Evolutionary conservation across 805 yeast genomes (phyloP).

Genomic region (Saccharomycopsis lassenensis): DNA sequence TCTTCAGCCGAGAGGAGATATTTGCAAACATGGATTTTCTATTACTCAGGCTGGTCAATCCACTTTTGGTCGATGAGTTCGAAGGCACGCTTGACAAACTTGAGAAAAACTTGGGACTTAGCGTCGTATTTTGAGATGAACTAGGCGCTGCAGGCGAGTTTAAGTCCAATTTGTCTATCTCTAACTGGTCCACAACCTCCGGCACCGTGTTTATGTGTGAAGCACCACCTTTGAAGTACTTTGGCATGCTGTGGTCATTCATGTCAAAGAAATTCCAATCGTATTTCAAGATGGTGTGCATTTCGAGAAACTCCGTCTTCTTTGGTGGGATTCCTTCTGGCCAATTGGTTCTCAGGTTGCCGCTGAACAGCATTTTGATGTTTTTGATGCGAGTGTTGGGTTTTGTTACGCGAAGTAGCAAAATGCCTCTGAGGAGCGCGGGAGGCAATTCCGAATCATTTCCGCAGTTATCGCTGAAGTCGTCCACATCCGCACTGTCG

Average conservation of each 20-base stretch:
- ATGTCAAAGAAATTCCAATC: slow-evolving; percentile 80
- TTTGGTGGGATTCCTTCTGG: slow-evolving; percentile 98
- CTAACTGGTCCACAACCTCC: slow-evolving; percentile 20
- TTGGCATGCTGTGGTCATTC: slow-evolving; percentile 25
- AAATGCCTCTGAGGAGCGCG: slow-evolving; percentile 68
- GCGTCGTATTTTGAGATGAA: no score
- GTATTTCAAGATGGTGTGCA: slow-evolving; percentile 58
- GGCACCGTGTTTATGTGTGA: slow-evolving; percentile 23
- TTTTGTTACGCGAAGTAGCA: slow-evolving; percentile 58
- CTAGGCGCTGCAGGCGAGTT: no score
- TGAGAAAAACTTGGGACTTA: no score
- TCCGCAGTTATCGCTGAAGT: neutral
- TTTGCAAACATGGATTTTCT: no score
- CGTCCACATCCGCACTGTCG: neutral
- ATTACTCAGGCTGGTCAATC: no score
- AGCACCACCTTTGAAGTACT: slow-evolving; percentile 30
- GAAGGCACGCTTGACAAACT: no score
- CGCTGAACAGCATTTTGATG: slow-evolving; percentile 51
- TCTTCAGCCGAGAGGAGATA: no score
- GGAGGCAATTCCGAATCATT: slow-evolving; percentile 38
- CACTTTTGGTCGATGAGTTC: no score
- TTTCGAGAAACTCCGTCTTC: slow-evolving; percentile 53
- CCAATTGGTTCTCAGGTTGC: slow-evolving; percentile 79
- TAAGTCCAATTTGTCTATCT: no score
- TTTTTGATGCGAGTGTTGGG: slow-evolving; percentile 55